Conservation (phyloP, 1,284 basidiomycete species). For the Sporisorium reilianum region DNA sequence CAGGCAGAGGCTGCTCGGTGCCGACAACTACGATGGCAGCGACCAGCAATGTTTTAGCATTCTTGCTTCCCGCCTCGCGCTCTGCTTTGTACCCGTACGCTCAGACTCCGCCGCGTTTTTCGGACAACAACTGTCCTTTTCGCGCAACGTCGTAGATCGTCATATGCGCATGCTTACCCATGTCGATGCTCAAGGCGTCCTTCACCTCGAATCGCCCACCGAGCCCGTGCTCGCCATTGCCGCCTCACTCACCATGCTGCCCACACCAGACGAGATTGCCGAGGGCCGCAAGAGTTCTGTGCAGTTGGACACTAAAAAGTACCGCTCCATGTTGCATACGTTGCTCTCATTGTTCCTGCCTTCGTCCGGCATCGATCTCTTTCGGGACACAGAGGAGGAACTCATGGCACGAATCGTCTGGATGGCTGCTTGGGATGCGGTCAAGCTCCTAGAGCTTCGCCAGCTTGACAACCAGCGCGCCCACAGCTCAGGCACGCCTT, state of each 20-base stretch:
- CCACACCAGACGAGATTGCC: neutral
- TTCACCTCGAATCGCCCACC: conserved; percentile 8
- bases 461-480: neutral
- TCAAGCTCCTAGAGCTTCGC: conserved; percentile 1
- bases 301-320: too few relatives aligned
- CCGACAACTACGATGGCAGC: neutral
- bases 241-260: conserved; percentile 16
- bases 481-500: neutral
- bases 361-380: too few relatives aligned
- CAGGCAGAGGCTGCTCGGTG: neutral
- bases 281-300: conserved; percentile 8
- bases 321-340: neutral
- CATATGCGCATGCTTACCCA: conserved; percentile 28
- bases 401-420: conserved; percentile 9
- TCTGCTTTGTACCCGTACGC: conserved; percentile 1
- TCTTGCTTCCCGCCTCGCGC: conserved; percentile 15
- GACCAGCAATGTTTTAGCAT: conserved; percentile 1
- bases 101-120: neutral
- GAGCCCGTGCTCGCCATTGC: conserved; percentile 30
- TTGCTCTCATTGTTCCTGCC: too few relatives aligned
- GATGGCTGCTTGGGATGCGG: conserved; percentile 26
- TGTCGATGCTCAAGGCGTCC: neutral
- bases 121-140: neutral
- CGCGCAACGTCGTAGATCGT: neutral
- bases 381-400: conserved; percentile 20